Conservation (phyloP, 2,329 filamentous ascomycete species). For the Hymenoscyphus albidus region DNA sequence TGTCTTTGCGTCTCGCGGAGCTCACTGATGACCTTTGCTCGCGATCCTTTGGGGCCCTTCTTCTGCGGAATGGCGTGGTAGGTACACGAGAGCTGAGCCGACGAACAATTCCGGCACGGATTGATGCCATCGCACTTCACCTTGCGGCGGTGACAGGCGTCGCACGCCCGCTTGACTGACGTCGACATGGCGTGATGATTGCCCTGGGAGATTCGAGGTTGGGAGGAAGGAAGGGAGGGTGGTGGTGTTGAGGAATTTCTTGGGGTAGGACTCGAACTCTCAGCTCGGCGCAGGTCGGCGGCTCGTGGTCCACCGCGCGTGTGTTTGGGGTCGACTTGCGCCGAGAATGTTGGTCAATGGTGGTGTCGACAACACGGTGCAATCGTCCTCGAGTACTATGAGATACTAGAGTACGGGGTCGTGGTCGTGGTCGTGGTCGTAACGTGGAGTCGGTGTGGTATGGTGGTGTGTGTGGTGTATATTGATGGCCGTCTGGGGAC, state of each 20-base stretch:
- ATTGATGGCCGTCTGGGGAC: too few species aligned
- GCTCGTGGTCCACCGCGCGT: conserved; percentile 4
- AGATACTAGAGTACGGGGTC: background rate
- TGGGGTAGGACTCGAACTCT: background rate
- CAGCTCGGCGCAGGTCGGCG: background rate
- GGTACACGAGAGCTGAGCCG: conserved; percentile 64
- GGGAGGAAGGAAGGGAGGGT: background rate
- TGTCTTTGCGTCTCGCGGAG: conserved; percentile 65
- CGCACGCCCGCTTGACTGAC: conserved; percentile 57
- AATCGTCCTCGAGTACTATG: background rate
- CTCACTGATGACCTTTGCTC: conserved; percentile 73
- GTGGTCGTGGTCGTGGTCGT: background rate
- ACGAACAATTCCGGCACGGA: conserved; percentile 67
- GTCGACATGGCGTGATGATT: conserved; percentile 28
- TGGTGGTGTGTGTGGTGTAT: background rate
- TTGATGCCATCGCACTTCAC: conserved; percentile 70
- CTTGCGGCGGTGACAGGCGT: conserved; percentile 70
- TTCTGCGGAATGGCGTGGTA: conserved; percentile 74
- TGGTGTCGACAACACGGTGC: background rate
- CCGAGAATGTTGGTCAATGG: conserved; percentile 2
- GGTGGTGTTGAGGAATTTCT: background rate
- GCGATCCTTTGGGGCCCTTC: conserved; percentile 70
- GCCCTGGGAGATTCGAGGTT: background rate
- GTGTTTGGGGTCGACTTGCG: background rate
- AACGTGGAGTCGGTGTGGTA: background rate